Evolutionary conservation across 768 basidiomycete species (phyloP).

Genomic region (Boletus reticuloceps): DNA sequence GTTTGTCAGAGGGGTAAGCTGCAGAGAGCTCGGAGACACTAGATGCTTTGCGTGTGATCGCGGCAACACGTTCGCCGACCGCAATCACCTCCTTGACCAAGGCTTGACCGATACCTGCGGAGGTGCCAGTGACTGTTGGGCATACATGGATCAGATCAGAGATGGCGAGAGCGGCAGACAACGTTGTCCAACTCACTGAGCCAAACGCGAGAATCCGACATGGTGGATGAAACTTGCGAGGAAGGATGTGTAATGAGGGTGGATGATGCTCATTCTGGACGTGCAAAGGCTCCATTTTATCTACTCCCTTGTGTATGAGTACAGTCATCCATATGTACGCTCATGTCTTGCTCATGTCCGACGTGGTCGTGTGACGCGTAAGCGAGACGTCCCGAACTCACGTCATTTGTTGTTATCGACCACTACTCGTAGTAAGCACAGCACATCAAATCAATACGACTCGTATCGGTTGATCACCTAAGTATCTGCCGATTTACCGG

Average conservation of each 20-base stretch:
- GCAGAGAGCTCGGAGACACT: slow-evolving; percentile 15
- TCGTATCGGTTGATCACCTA: no score
- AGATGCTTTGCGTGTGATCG: slow-evolving; percentile 25
- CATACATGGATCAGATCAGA: slow-evolving; percentile 3
- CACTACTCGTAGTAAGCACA: no score
- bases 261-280: not conserved
- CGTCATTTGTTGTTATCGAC: no score
- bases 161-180: not conserved
- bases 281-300: slow-evolving; percentile 7
- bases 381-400: no score
- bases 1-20: slow-evolving; percentile 15
- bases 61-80: slow-evolving; percentile 28
- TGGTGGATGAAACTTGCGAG: not conserved
- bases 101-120: slow-evolving; percentile 37
- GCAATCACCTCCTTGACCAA: slow-evolving; percentile 27
- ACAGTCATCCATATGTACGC: no score
- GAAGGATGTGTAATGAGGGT: not conserved
- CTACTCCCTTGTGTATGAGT: not conserved
- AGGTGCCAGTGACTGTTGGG: slow-evolving; percentile 39
- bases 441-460: no score
- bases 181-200: slow-evolving; percentile 8
- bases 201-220: slow-evolving; percentile 25
- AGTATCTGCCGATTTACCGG: no score
- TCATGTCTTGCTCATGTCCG: no score
- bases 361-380: no score